A percentile compares a stretch with the other conserved stretches of the same genome.
These are phyloP conservation scores for Suhomyces sp. DNA, from an alignment of 805 yeast genomes.

Conservation along the genomic window DNA sequence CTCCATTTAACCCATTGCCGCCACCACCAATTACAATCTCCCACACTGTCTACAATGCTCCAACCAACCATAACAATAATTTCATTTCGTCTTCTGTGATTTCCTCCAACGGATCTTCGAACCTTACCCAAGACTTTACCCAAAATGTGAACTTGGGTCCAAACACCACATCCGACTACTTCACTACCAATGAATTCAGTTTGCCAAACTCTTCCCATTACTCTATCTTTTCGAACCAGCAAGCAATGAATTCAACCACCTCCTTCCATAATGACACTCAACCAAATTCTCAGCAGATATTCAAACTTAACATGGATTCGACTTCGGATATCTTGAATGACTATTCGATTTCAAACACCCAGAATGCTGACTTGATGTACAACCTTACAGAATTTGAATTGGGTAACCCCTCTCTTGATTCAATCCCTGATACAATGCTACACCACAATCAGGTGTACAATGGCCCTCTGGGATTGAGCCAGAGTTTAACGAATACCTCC, in stretches of 20 bases:
- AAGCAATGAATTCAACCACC: conserved; percentile 16
- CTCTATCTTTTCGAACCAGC: conserved; percentile 15
- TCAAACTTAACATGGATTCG: conserved; percentile 15
- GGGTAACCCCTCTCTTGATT: conserved; percentile 26
- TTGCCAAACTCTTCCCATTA: conserved; percentile 15
- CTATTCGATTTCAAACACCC: conserved; percentile 8
- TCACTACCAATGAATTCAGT: conserved; percentile 11
- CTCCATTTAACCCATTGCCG: conserved; percentile 18
- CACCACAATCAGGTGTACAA: conserved; percentile 8
- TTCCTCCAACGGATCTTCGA: conserved; percentile 5
- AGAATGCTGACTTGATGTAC: conserved; percentile 21
- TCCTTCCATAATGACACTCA: conserved; percentile 12
- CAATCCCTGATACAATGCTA: conserved; percentile 24
- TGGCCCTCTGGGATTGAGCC: conserved; percentile 3
- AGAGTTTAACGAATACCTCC: conserved; percentile 1
- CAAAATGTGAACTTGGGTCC: conserved; percentile 1
- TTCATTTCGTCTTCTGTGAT: conserved; percentile 5
- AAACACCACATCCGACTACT: conserved; percentile 7
- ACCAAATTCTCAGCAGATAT: conserved; percentile 4
- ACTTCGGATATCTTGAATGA: conserved; percentile 16
- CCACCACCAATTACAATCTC: conserved; percentile 20
- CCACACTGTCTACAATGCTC: conserved; percentile 1
- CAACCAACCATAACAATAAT: background rate
- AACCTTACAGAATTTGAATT: conserved; percentile 24
- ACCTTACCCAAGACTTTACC: background rate